Evolutionary conservation across 495 filamentous ascomycete genomes (phyloP), one percentile per base, ranked within the genome.

Genomic region (Sporormia fimetaria): DNA sequence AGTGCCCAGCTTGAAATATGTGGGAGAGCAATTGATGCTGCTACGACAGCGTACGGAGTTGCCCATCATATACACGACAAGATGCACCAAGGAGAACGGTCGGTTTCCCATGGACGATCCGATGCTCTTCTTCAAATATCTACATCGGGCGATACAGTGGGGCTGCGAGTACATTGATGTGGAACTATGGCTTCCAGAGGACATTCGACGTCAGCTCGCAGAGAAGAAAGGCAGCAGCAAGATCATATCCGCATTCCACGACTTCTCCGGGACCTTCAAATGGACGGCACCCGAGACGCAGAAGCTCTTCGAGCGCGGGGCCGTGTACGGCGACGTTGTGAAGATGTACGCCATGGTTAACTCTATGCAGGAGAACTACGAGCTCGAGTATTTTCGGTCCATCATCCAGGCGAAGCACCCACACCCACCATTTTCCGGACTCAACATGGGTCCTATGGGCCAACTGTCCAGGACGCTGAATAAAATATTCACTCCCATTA

Each of bases 131-230:
- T 83, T 79, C 60, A 69, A 76, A 36, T 87, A 87, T 55, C 70
- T 90, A 1, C 78, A 72, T 34, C 70, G 80, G 11, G 83, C 81
- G 0, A 80, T 87, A 33, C 79, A 85, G 45, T 87, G 82, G 82
- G 83, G 83, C 2, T 81, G 83, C 23, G 83, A 87, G 57, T 90
- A 87, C 57, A 78, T 90, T 32, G 83, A 90, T 46, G 81, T 90
- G 10, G 83, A 90, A 58, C 58, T 87, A 33, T 87, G 83, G 82
- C 68, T 87, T 11, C 83, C 83, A 6, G 83, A 86, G 58, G 63
- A 76, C 7, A 80, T 90, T 39, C 67, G 83, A 37, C 63, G 64
- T 33, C 67, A 58, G 26, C 61, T 90, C n/a, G 74, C 74, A 17
- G 73, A 79, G 55, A 66, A 71, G 30, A 74, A 81, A 45, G 82